Conservation (phyloP, 306 rosid species). For the Acacia crassicarpa region DNA sequence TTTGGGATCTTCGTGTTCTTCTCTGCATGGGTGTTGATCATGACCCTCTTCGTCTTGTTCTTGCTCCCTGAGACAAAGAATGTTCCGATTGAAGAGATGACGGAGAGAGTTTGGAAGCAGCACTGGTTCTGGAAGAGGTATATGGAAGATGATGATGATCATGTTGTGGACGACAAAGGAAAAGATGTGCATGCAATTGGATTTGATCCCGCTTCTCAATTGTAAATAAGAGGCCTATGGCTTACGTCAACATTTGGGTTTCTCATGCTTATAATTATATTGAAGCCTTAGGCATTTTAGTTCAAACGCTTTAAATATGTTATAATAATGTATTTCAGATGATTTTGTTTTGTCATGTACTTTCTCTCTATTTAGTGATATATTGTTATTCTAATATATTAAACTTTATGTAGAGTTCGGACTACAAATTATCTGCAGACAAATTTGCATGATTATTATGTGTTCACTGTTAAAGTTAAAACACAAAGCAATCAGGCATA, state of each 20-base stretch:
- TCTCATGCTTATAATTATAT: neutral
- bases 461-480: neutral
- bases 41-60: constrained; percentile 69
- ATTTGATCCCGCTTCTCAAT: constrained; percentile 47
- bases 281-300: neutral
- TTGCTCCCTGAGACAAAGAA: constrained; percentile 87
- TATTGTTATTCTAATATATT: neutral
- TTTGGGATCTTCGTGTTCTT: constrained; percentile 90
- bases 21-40: constrained; percentile 80
- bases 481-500: neutral
- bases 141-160: constrained; percentile 39
- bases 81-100: constrained; percentile 91
- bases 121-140: constrained; percentile 95
- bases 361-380: neutral
- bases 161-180: constrained; percentile 10
- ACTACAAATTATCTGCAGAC: neutral
- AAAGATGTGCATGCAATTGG: constrained; percentile 34
- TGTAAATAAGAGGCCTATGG: constrained; percentile 28
- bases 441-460: neutral
- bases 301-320: neutral
- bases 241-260: neutral
- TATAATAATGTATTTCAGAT: neutral
- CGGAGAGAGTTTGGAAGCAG: constrained; percentile 80
- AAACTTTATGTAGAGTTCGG: neutral
- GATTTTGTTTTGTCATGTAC: neutral